These are phyloP conservation scores for Dysphania ambrosioides DNA, from an alignment of 148 eudicot species.

Conservation along the genomic window DNA sequence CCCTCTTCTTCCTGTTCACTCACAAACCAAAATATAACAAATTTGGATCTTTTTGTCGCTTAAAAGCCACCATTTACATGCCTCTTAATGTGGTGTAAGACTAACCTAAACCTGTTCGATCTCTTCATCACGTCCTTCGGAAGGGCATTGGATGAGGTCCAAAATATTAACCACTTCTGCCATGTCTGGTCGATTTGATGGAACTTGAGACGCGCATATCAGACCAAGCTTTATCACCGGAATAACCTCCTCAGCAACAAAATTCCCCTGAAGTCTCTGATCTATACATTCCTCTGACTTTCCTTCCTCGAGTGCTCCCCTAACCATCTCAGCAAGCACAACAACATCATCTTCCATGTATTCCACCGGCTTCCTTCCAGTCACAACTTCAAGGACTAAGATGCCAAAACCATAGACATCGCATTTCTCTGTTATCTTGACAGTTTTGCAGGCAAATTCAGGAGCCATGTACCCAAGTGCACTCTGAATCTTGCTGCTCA, in stretches of 20 bases:
- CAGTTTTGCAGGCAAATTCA: constrained; percentile 81
- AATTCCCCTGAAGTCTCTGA: constrained; percentile 51
- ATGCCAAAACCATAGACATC: constrained; percentile 84
- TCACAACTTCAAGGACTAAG: constrained; percentile 66
- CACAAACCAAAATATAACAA: constrained; percentile 35
- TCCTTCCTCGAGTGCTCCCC: constrained; percentile 84
- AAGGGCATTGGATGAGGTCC: constrained; percentile 71
- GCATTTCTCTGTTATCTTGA: constrained; percentile 88
- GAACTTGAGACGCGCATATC: constrained; percentile 93
- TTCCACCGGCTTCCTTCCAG: constrained; percentile 82
- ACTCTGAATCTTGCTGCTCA: constrained; percentile 86
- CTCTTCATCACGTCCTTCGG: constrained; percentile 53
- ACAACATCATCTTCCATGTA: constrained; percentile 95
- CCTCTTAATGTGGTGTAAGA: constrained; percentile 14
- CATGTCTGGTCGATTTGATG: constrained; percentile 93
- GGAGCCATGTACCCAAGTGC: constrained; percentile 95
- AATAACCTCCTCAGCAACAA: constrained; percentile 63
- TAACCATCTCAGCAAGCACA: constrained; percentile 82
- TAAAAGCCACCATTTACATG: constrained; percentile 30
- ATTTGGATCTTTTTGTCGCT: constrained; percentile 34
- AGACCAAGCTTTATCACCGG: constrained; percentile 81
- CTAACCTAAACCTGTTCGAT: constrained; percentile 39
- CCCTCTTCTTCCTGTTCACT: constrained; percentile 28
- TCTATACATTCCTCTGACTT: constrained; percentile 71
- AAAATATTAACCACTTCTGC: constrained; percentile 77